A percentile compares a stretch with the other conserved stretches of the same genome.
phyloP scores from a whole-genome alignment of 1,284 basidiomycete genomes.

The Neonothopanus nambi region DNA sequence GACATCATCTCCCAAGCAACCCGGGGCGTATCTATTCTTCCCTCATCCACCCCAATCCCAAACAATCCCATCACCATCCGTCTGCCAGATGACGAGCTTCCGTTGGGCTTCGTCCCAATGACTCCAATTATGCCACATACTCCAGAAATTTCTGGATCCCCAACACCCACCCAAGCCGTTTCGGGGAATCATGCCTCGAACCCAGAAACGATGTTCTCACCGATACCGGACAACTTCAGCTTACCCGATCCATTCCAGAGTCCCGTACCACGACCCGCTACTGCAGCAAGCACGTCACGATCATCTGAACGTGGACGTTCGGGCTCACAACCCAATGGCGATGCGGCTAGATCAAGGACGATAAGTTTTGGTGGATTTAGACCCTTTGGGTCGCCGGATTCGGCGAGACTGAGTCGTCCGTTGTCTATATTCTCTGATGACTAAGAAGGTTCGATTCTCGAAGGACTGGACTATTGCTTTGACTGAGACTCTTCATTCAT shows the following conservation, averaged over 20 bases:
- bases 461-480: too few species aligned
- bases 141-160: not conserved
- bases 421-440: conserved; percentile 12
- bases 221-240: conserved; percentile 10
- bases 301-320: not conserved
- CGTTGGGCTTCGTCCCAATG: conserved; percentile 15
- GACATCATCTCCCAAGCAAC: conserved; percentile 15
- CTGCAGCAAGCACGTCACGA: not conserved
- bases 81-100: conserved; percentile 15
- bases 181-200: not conserved
- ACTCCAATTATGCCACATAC: conserved; percentile 7
- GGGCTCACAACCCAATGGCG: not conserved
- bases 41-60: conserved; percentile 15
- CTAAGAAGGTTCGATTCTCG: not conserved
- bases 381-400: conserved; percentile 8
- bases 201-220: conserved; percentile 7
- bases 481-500: too few species aligned
- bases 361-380: conserved; percentile 10
- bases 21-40: conserved; percentile 6
- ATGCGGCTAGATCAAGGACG: too few species aligned
- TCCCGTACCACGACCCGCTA: conserved; percentile 6
- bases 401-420: conserved; percentile 6
- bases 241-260: conserved; percentile 10
- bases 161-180: not conserved
- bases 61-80: conserved; percentile 13